A percentile compares a stretch with the other conserved stretches of the same genome.
These are phyloP conservation scores for Cladosporium oxysporum DNA, from an alignment of 2,329 filamentous ascomycete species.

Conservation along the genomic window DNA sequence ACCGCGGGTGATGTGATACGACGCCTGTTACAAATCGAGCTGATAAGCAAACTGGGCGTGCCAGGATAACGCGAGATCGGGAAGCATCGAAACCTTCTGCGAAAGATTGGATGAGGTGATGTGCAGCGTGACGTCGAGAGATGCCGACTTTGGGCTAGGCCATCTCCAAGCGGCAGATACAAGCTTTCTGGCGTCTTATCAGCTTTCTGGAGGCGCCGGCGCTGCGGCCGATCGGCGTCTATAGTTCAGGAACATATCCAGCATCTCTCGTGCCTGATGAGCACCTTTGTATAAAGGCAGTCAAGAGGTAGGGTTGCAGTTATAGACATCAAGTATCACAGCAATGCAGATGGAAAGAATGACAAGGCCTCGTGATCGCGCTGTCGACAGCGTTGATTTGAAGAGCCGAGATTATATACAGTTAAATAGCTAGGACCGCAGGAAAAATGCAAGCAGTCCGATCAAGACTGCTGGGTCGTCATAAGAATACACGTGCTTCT, in stretches of 20 bases:
- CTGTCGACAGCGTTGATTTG: not conserved
- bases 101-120: slow-evolving; percentile 7
- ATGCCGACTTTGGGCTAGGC: slow-evolving; percentile 11
- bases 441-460: slow-evolving; percentile 13
- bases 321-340: not conserved
- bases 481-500: slow-evolving; percentile 12
- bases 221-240: not conserved
- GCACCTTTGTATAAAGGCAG: not conserved
- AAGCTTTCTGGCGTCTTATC: slow-evolving; percentile 18
- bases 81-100: slow-evolving; percentile 5
- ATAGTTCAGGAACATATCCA: not conserved
- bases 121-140: slow-evolving; percentile 18
- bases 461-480: slow-evolving; percentile 10
- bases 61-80: slow-evolving; percentile 6
- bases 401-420: slow-evolving; percentile 18
- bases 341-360: not conserved
- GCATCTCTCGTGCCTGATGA: not conserved
- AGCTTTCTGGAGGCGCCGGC: not conserved
- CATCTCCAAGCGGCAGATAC: not conserved
- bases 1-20: slow-evolving; percentile 4
- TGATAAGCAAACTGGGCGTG: slow-evolving; percentile 11
- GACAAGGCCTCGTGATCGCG: not conserved
- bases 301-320: not conserved
- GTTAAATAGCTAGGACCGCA: slow-evolving; percentile 14
- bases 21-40: slow-evolving; percentile 2